phyloP scores from a whole-genome alignment of 192 early-diverging fungal genomes.

The Backusella mclennaniae region DNA sequence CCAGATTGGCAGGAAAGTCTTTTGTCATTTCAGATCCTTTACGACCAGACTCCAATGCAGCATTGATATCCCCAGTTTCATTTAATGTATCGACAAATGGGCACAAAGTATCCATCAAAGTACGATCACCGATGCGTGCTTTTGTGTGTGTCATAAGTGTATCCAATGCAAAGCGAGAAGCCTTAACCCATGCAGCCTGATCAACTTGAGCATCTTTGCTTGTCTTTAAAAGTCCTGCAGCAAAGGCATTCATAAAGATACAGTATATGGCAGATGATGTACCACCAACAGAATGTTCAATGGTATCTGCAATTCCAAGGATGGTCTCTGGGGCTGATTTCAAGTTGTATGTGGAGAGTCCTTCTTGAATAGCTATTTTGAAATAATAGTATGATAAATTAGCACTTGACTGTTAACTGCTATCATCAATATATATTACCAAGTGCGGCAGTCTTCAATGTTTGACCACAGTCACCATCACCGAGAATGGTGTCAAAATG shows the following conservation, averaged over 20 bases:
- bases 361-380: slow-evolving; percentile 47
- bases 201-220: slow-evolving; percentile 9
- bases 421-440: slow-evolving; percentile 29
- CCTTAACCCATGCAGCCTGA: slow-evolving; percentile 27
- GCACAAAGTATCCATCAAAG: slow-evolving; percentile 67
- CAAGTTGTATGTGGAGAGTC: slow-evolving; percentile 22
- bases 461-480: slow-evolving; percentile 84
- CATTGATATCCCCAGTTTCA: slow-evolving; percentile 34
- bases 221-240: slow-evolving; percentile 42
- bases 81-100: slow-evolving; percentile 58
- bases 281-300: slow-evolving; percentile 79
- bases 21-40: slow-evolving; percentile 55
- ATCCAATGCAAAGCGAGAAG: slow-evolving; percentile 56
- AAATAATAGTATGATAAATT: neutral
- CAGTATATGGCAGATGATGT: slow-evolving; percentile 80
- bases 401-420: neutral
- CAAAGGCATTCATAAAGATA: slow-evolving; percentile 65
- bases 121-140: slow-evolving; percentile 71
- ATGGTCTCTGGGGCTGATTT: slow-evolving; percentile 18
- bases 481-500: slow-evolving; percentile 71
- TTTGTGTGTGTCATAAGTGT: slow-evolving; percentile 64
- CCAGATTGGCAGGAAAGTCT: slow-evolving; percentile 58
- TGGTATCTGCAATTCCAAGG: slow-evolving; percentile 54
- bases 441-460: slow-evolving; percentile 64
- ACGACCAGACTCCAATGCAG: slow-evolving; percentile 51